Percentiles rank a stretch among this genome's conserved stretches.
Conservation (phyloP, 2,329 filamentous ascomycete genomes). For the Podosphaera leucotricha region DNA sequence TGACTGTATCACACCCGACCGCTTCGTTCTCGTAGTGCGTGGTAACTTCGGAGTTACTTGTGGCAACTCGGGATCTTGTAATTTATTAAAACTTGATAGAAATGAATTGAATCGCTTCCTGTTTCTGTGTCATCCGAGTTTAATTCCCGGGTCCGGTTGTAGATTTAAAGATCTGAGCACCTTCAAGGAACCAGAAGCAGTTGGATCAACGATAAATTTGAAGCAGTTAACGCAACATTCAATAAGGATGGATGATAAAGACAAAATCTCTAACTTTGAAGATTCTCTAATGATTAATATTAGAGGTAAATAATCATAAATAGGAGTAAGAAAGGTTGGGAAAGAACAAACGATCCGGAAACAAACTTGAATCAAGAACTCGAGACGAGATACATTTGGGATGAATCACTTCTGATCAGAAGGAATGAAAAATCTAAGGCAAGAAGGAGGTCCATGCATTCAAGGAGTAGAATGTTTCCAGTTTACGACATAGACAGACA, state of each 20-base stretch:
- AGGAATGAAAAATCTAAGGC: background rate
- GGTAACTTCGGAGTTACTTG: background rate
- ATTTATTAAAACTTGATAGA: background rate
- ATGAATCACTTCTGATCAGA: background rate
- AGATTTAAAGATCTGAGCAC: background rate
- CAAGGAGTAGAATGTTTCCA: background rate
- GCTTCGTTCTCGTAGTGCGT: background rate
- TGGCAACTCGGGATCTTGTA: background rate
- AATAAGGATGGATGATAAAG: background rate
- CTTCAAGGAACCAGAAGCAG: background rate
- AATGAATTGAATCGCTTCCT: background rate
- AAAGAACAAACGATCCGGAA: background rate
- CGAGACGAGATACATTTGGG: background rate
- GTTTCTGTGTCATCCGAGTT: background rate
- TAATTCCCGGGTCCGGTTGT: background rate
- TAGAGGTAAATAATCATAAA: background rate
- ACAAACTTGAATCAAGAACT: background rate
- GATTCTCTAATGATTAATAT: background rate
- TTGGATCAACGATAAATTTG: background rate
- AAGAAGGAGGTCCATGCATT: background rate
- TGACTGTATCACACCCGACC: background rate
- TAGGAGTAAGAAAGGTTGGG: background rate
- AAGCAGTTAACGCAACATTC: background rate
- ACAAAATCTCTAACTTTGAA: background rate
- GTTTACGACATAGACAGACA: background rate